Conservation (phyloP, 1,284 basidiomycete genomes). For the Cerrena zonata region DNA sequence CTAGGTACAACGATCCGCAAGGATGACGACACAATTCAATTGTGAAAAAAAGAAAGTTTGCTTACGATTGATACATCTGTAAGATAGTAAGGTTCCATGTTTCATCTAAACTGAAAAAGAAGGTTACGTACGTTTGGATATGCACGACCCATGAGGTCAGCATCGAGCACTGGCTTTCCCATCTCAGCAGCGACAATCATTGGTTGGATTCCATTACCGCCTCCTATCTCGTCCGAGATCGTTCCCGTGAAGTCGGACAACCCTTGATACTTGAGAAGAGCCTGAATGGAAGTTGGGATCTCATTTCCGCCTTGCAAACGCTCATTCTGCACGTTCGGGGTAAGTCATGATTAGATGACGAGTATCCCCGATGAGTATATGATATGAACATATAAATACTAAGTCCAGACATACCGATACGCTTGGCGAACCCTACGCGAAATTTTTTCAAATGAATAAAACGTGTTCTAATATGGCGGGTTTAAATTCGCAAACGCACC, state of each 20-base stretch:
- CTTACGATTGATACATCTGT: conserved; percentile 29
- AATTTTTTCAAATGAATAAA: not conserved
- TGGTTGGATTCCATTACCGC: conserved; percentile 52
- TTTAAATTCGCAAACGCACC: conserved; percentile 25
- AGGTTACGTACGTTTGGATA: conserved; percentile 27
- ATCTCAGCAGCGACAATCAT: conserved; percentile 38
- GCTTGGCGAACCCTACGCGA: conserved; percentile 40
- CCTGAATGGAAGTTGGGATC: conserved; percentile 24
- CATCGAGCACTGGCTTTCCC: conserved; percentile 24
- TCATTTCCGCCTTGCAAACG: conserved; percentile 31
- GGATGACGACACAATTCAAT: not conserved
- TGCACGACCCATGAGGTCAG: conserved; percentile 53
- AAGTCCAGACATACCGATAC: conserved; percentile 26
- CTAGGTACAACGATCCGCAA: conserved; percentile 17
- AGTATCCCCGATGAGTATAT: not conserved
- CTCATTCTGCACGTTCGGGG: conserved; percentile 16
- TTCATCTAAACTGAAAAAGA: conserved; percentile 20
- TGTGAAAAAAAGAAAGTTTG: conserved; percentile 15
- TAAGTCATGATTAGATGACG: not conserved
- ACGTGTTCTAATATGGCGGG: too few relatives aligned
- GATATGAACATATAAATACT: too few relatives aligned
- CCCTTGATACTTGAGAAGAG: conserved; percentile 23
- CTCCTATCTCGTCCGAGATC: conserved; percentile 51
- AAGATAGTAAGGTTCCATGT: conserved; percentile 11
- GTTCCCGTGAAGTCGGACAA: conserved; percentile 27